phyloP scores from a whole-genome alignment of 2,329 filamentous ascomycete species.

The Pseudocercospora crystallina region DNA sequence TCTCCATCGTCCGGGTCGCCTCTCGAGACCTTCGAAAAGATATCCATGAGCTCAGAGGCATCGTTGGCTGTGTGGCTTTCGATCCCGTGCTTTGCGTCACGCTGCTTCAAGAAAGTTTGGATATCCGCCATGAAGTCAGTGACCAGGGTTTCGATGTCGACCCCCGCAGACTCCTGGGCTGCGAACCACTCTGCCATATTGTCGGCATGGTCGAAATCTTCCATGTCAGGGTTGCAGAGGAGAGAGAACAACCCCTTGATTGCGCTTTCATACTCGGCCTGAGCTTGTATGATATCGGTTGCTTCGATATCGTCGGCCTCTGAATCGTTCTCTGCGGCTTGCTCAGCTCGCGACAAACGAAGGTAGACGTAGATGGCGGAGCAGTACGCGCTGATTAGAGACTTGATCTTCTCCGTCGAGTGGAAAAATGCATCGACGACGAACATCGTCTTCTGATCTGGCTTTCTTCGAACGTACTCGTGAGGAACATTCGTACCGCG shows the following conservation, averaged over 20 bases:
- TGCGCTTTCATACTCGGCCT: not conserved
- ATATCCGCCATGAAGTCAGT: slow-evolving; percentile 2
- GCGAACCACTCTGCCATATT: slow-evolving; percentile 3
- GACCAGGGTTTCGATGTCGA: not conserved
- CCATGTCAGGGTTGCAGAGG: slow-evolving; percentile 6
- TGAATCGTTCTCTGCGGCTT: not conserved
- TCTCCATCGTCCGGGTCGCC: not conserved
- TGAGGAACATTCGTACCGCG: slow-evolving; percentile 14
- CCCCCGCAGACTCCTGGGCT: not conserved
- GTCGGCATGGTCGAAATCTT: slow-evolving; percentile 6
- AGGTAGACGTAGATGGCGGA: no score
- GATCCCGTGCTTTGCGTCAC: slow-evolving; percentile 1
- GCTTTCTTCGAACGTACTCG: slow-evolving; percentile 1
- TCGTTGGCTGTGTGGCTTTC: slow-evolving; percentile 3
- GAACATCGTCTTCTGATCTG: not conserved
- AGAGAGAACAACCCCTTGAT: slow-evolving; percentile 10
- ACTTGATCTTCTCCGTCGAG: not conserved
- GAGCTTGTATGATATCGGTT: no score
- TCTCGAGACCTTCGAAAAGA: slow-evolving; percentile 8
- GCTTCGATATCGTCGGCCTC: not conserved
- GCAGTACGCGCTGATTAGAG: no score
- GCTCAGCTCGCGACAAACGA: no score
- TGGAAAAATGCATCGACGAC: not conserved
- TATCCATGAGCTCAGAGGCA: not conserved
- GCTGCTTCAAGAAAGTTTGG: not conserved